Base-by-base conservation (phyloP, 371 early-diverging fungal species). In the Rhizopus delemar region DNA sequence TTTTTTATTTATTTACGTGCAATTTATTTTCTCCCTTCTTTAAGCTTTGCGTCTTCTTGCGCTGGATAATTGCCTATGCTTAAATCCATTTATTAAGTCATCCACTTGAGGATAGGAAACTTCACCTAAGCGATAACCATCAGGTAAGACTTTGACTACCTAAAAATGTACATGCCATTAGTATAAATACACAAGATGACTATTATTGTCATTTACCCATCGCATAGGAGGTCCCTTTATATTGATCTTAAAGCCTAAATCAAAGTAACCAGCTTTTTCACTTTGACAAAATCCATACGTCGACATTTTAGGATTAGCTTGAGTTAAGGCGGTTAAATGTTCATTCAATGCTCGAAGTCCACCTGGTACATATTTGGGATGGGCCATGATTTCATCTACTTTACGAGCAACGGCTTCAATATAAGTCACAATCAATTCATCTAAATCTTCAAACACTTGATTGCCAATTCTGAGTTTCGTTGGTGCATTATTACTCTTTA, bases 371-470 rank as follows among this genome's bases (percentile, higher is more conserved):
- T 70, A 93, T 69, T 91, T 90, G 13, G 81, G 77, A 66, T 81
- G 85, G 6, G 78, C 68, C 73, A 81, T 83, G 29, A 89, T 71
- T 35, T 86, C 84, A 39, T 88, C 85, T 2, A 89, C 83, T 62
- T 86, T 86, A 46, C 80, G 78, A 43, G 80, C 75, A 57, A 92
- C 86, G 0, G 95, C 87, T 68, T 96, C 95, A 12, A 97, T 84
- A 62, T 95, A 91, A 22, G 85, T 82, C 11, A 93, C 95, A 36
- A 95, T 78, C 61, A 98, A 71, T 69, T 98, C 94, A 65, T 98
- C 98, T 45, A 98, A 66, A 63, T 96, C 96, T 16, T 84, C 80
- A 72, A 88, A 97, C 16, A 71, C 72, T 35, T 73, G 62, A 7
- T 78, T 78, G 4, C 85, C 91, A 57, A 92, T 81, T 56, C 77